phyloP scores from a whole-genome alignment of 306 rosid genomes.

The Echinosophora koreensis region DNA sequence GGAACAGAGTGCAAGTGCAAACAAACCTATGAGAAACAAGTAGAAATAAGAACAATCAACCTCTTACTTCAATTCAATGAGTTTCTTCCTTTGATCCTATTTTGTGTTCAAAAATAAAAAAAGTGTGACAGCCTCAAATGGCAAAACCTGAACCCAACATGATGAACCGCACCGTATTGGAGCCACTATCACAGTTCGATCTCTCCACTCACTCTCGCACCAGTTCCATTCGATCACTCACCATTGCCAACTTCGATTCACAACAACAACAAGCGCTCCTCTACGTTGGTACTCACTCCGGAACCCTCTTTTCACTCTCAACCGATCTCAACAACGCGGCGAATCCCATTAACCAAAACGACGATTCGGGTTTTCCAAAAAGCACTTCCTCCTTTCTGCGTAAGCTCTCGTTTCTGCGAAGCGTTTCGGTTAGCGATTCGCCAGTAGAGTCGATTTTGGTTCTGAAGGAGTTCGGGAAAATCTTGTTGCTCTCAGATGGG shows the following conservation, averaged over 20 bases:
- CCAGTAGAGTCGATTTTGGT: slow-evolving; percentile 64
- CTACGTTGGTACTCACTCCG: slow-evolving; percentile 77
- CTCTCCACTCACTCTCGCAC: slow-evolving; percentile 59
- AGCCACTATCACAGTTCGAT: slow-evolving; percentile 73
- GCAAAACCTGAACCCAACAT: slow-evolving; percentile 62
- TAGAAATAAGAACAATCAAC: too few species aligned
- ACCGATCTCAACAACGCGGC: slow-evolving; percentile 40
- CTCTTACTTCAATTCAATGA: too few species aligned
- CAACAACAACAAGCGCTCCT: slow-evolving; percentile 47
- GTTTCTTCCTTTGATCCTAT: too few species aligned
- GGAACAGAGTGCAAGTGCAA: too few species aligned
- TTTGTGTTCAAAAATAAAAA: too few species aligned
- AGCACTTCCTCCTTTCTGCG: slow-evolving; percentile 42
- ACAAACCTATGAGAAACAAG: too few species aligned
- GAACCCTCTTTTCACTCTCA: slow-evolving; percentile 71
- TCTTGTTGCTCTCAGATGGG: slow-evolving; percentile 77
- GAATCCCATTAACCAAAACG: slow-evolving; percentile 9
- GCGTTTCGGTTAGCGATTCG: slow-evolving; percentile 59
- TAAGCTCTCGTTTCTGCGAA: slow-evolving; percentile 59
- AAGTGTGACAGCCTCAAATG: slow-evolving; percentile 43
- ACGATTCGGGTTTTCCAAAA: slow-evolving; percentile 33
- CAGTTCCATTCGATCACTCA: slow-evolving; percentile 68
- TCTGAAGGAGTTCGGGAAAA: slow-evolving; percentile 61
- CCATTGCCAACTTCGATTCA: slow-evolving; percentile 56
- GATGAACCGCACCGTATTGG: slow-evolving; percentile 73